These are phyloP conservation scores for Fusarium liriodendri DNA, from an alignment of 2,329 filamentous ascomycete species.

Conservation along the genomic window DNA sequence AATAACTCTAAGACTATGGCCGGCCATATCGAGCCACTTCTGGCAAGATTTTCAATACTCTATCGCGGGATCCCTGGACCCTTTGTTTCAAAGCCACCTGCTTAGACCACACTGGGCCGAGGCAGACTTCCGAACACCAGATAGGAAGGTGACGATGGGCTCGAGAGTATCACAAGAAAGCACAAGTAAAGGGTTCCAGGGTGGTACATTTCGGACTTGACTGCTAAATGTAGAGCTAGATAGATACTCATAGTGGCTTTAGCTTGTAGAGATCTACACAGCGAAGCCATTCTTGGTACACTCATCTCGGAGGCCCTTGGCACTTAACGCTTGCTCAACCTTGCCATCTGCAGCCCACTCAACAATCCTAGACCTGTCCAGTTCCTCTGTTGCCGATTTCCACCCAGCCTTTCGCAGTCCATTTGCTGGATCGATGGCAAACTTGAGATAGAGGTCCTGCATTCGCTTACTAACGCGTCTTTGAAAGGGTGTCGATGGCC, in stretches of 20 bases:
- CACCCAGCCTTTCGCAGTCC: conserved; percentile 10
- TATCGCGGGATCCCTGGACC: background rate
- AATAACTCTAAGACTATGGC: background rate
- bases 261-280: background rate
- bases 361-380: background rate
- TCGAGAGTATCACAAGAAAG: background rate
- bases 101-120: background rate
- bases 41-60: background rate
- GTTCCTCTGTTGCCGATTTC: background rate
- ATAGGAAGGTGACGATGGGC: background rate
- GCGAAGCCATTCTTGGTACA: conserved; percentile 13
- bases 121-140: background rate
- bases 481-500: conserved; percentile 21
- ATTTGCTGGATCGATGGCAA: conserved; percentile 18
- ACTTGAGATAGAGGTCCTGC: conserved; percentile 29
- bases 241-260: background rate
- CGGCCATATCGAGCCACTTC: background rate
- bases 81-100: background rate
- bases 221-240: background rate
- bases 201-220: background rate
- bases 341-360: conserved; percentile 17
- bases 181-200: background rate
- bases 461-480: conserved; percentile 20
- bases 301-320: background rate
- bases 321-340: conserved; percentile 6